phyloP scores from a whole-genome alignment of 805 yeast genomes.

The Saccharomycopsis babjevae region DNA sequence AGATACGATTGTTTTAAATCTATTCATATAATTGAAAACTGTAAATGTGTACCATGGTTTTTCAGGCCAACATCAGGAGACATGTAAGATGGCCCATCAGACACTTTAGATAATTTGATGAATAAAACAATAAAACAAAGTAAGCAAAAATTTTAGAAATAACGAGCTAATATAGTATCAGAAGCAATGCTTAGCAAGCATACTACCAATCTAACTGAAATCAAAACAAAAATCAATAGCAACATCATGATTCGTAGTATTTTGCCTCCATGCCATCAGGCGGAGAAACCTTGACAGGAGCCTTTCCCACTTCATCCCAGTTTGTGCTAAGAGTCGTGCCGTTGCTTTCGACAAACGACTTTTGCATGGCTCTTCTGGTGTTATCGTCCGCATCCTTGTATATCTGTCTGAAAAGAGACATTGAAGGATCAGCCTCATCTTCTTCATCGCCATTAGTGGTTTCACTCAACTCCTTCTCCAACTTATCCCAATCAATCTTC shows the following conservation, averaged over 20 bases:
- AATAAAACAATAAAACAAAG: too few species aligned
- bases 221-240: too few species aligned
- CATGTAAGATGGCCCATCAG: background rate
- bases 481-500: constrained; percentile 58
- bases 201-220: too few species aligned
- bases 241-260: constrained; percentile 2
- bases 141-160: too few species aligned
- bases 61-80: too few species aligned
- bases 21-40: too few species aligned
- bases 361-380: constrained; percentile 90
- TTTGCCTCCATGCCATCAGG: constrained; percentile 65
- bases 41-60: too few species aligned
- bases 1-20: too few species aligned
- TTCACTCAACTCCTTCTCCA: constrained; percentile 37
- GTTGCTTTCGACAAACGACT: constrained; percentile 83
- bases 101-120: too few species aligned
- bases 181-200: too few species aligned
- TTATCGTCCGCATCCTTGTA: constrained; percentile 81
- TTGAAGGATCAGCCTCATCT: constrained; percentile 39
- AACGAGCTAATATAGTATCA: too few species aligned
- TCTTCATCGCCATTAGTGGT: constrained; percentile 36
- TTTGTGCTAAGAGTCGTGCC: constrained; percentile 91
- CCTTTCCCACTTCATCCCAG: constrained; percentile 77
- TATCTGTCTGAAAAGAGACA: constrained; percentile 63
- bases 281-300: constrained; percentile 54